These are phyloP conservation scores for Dillenia suffruticosa DNA, from an alignment of 164 flowering plant species.

Conservation along the genomic window DNA sequence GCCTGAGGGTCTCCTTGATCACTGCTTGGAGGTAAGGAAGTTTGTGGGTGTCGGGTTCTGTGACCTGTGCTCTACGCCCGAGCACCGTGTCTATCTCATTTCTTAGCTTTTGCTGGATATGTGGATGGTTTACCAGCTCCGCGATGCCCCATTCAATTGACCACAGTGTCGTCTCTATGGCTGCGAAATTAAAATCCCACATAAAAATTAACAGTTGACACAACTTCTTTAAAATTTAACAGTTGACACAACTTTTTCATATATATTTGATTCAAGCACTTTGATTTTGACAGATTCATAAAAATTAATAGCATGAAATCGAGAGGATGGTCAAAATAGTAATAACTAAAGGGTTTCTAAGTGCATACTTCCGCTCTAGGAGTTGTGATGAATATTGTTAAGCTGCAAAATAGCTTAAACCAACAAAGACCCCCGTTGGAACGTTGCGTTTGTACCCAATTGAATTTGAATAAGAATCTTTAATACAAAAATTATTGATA, in stretches of 20 bases:
- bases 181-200: constrained; percentile 25
- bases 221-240: background rate
- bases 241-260: background rate
- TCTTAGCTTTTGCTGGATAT: constrained; percentile 64
- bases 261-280: no score
- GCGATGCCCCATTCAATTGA: constrained; percentile 93
- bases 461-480: no score
- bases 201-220: background rate
- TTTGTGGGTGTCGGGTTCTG: constrained; percentile 66
- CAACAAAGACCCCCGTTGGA: no score
- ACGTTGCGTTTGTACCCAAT: no score
- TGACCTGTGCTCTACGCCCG: constrained; percentile 57
- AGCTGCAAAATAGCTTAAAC: no score
- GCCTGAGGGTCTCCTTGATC: constrained; percentile 77
- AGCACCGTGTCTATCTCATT: constrained; percentile 60
- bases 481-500: no score
- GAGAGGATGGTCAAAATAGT: no score
- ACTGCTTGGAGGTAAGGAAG: constrained; percentile 89
- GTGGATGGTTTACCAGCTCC: constrained; percentile 87
- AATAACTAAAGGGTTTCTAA: no score
- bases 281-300: no score
- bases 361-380: no score
- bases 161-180: constrained; percentile 90
- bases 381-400: no score
- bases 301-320: no score